Conservation (phyloP, 306 rosid genomes). For the Citrullus colocynthis region DNA sequence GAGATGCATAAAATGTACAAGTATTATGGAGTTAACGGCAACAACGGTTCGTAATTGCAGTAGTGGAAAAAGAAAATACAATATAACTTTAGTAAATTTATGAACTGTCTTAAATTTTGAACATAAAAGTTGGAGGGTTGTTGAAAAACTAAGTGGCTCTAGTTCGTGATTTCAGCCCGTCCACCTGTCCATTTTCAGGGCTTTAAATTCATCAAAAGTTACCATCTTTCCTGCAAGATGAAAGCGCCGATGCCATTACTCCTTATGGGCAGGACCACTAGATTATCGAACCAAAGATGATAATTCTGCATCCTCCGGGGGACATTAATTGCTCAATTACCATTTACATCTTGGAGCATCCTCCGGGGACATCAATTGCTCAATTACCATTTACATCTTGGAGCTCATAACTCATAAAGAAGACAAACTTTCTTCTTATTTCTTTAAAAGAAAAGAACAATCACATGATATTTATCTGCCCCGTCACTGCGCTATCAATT, state of each 20-base stretch:
- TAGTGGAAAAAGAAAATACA: not conserved
- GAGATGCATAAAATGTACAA: not conserved
- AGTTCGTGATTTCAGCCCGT: not conserved
- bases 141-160: not conserved
- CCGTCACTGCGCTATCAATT: not conserved
- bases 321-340: too few species aligned
- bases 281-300: not conserved
- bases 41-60: not conserved
- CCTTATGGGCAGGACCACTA: not conserved
- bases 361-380: not conserved
- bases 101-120: not conserved
- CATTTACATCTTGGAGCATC: not conserved
- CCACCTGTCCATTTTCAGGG: not conserved
- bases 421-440: not conserved
- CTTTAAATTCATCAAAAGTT: not conserved
- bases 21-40: not conserved
- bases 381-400: not conserved
- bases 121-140: not conserved
- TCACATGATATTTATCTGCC: not conserved
- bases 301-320: not conserved
- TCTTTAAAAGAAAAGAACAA: not conserved
- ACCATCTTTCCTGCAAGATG: not conserved
- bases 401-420: not conserved
- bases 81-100: not conserved
- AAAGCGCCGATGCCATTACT: not conserved